phyloP scores from a whole-genome alignment of 306 rosid genomes.

The Phaseolus lunatus region DNA sequence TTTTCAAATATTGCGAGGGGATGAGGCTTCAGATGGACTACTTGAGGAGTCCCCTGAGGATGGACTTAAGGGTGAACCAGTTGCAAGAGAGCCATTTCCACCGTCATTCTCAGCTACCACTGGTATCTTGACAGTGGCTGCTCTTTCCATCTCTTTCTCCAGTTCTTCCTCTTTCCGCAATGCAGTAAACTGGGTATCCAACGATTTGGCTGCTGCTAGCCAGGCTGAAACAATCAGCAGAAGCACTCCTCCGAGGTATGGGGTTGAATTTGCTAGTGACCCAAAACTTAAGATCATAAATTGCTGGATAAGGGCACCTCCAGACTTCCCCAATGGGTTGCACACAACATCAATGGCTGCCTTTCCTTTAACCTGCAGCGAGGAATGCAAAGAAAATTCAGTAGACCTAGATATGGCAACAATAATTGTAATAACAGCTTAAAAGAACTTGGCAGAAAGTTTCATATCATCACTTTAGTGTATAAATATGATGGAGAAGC shows the following conservation, averaged over 20 bases:
- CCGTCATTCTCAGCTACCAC: conserved; percentile 65
- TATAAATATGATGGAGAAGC: conserved; percentile 9
- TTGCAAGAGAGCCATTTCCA: conserved; percentile 62
- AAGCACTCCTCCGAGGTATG: conserved; percentile 90
- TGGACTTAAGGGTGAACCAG: conserved; percentile 54
- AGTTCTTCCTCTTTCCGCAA: conserved; percentile 90
- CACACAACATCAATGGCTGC: conserved; percentile 99
- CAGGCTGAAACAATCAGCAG: conserved; percentile 87
- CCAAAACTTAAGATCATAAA: conserved; percentile 94
- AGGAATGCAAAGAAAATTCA: conserved; percentile 38
- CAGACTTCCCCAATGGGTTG: conserved; percentile 97
- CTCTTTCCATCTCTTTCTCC: conserved; percentile 94
- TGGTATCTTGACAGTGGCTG: conserved; percentile 81
- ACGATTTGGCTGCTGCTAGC: conserved; percentile 86
- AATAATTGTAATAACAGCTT: not conserved
- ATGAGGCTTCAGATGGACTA: conserved; percentile 66
- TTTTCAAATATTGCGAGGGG: conserved; percentile 55
- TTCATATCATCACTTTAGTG: not conserved
- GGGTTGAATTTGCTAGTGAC: conserved; percentile 95
- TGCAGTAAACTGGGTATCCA: conserved; percentile 83
- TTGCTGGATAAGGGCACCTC: conserved; percentile 98
- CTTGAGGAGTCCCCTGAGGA: conserved; percentile 56
- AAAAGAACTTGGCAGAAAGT: not conserved
- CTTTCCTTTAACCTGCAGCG: conserved; percentile 86
- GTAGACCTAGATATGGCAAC: not conserved